phyloP scores from a whole-genome alignment of 805 yeast genomes.

The Metschnikowia lochheadii region DNA sequence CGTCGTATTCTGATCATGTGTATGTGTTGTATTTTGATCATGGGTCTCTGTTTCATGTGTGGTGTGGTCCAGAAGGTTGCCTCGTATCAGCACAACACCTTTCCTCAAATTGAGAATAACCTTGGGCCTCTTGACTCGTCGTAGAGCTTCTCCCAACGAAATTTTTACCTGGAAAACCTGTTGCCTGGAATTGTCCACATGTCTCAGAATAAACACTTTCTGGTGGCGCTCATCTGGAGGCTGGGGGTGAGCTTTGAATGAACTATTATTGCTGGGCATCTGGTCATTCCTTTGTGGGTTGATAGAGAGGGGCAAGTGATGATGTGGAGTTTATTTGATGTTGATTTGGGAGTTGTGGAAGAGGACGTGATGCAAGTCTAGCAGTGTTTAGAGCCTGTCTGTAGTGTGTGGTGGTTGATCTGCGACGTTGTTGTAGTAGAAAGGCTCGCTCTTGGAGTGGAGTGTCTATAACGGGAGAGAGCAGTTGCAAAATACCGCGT shows the following conservation, averaged over 20 bases:
- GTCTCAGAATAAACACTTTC: neutral
- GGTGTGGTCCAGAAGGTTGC: neutral
- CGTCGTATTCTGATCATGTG: too few species aligned
- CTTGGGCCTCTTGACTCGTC: conserved; percentile 2
- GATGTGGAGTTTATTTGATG: neutral
- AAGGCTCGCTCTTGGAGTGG: neutral
- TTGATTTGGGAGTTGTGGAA: too few species aligned
- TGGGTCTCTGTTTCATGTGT: neutral
- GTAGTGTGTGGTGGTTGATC: neutral
- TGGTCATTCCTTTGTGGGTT: neutral
- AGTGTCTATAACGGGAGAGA: neutral
- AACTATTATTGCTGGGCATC: neutral
- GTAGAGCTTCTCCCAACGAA: conserved; percentile 3
- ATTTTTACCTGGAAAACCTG: neutral
- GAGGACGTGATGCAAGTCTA: neutral
- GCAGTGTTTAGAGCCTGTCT: neutral
- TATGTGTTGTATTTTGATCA: too few species aligned
- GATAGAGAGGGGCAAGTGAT: neutral
- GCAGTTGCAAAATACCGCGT: conserved; percentile 1
- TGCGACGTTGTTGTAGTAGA: neutral
- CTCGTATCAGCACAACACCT: conserved; percentile 1
- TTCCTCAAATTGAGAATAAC: neutral
- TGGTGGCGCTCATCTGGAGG: neutral
- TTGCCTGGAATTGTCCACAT: neutral
- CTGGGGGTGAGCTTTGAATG: neutral